A percentile compares a stretch with the other conserved stretches of the same genome.
Conservation (phyloP, 192 early-diverging fungal species). For the Kappamyces sp. region DNA sequence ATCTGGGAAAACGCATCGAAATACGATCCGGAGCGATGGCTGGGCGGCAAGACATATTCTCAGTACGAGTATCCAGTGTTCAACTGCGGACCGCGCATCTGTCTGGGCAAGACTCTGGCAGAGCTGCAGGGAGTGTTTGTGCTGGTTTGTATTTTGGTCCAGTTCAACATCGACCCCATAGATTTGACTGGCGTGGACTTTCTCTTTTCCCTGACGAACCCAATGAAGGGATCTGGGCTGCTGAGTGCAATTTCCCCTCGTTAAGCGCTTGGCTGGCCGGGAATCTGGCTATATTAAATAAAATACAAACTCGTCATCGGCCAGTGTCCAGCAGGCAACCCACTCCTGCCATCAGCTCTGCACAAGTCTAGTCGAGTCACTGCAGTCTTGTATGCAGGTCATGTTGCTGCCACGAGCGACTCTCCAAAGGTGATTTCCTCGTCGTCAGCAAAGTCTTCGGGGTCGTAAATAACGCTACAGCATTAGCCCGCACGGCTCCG, state of each 20-base stretch:
- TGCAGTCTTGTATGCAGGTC: no score
- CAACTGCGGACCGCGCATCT: conserved; percentile 34
- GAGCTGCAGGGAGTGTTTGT: conserved; percentile 35
- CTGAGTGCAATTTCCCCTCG: no score
- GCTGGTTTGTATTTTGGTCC: conserved; percentile 16
- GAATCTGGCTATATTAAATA: no score
- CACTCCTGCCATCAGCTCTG: no score
- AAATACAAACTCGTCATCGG: no score
- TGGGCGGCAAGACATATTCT: conserved; percentile 6
- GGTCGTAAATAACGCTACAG: conserved; percentile 76
- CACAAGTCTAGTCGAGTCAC: no score
- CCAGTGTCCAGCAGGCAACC: no score
- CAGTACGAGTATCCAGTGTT: conserved; percentile 37
- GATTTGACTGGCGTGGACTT: background rate
- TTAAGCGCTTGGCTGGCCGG: no score
- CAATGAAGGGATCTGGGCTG: background rate
- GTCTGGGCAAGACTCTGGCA: conserved; percentile 34
- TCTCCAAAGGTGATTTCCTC: background rate
- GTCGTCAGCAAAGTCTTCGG: conserved; percentile 31
- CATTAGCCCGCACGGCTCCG: background rate
- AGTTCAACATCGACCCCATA: conserved; percentile 23
- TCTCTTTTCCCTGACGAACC: background rate
- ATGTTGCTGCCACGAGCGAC: no score
- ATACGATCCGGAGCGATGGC: conserved; percentile 63
- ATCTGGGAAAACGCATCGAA: conserved; percentile 57